Evolutionary conservation across 2,329 filamentous ascomycete genomes (phyloP).

Genomic region (Fusarium luffae): DNA sequence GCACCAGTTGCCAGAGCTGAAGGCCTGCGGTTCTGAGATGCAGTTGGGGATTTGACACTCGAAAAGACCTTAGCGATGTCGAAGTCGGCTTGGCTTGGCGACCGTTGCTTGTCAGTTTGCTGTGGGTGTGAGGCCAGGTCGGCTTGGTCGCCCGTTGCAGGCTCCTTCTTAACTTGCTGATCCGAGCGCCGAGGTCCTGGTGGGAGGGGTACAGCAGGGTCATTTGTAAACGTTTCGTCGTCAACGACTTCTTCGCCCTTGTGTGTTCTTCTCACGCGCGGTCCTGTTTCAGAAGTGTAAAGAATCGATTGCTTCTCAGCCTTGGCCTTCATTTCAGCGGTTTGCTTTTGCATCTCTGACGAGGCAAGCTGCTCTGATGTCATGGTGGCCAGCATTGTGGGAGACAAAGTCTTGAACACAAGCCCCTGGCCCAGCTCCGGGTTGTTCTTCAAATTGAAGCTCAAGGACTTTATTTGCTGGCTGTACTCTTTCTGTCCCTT

Average conservation of each 20-base stretch:
- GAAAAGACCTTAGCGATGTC: conserved; percentile 89
- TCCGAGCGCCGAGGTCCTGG: conserved; percentile 38
- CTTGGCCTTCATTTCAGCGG: conserved; percentile 79
- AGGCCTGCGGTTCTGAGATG: conserved; percentile 58
- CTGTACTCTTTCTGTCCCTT: conserved; percentile 62
- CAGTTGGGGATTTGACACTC: conserved; percentile 79
- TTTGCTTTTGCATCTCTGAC: conserved; percentile 84
- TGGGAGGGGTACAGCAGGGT: conserved; percentile 49
- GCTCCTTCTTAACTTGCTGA: conserved; percentile 52
- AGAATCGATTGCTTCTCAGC: conserved; percentile 88
- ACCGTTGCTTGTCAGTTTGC: conserved; percentile 58
- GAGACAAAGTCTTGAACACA: conserved; percentile 76
- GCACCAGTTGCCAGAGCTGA: conserved; percentile 60
- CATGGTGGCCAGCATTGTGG: conserved; percentile 87
- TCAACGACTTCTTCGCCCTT: conserved; percentile 95
- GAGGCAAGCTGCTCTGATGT: conserved; percentile 90
- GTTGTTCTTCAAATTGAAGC: conserved; percentile 92
- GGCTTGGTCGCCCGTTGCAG: conserved; percentile 40
- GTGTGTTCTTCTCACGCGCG: conserved; percentile 87
- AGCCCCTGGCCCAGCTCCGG: conserved; percentile 79
- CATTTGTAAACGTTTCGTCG: conserved; percentile 67
- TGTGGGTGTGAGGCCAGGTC: conserved; percentile 47
- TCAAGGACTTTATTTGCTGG: conserved; percentile 77
- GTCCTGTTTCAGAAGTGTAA: conserved; percentile 75
- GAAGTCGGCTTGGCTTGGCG: conserved; percentile 71